Conservation (phyloP, 352 stramenopile species). For the Aphanomyces euteiches region DNA sequence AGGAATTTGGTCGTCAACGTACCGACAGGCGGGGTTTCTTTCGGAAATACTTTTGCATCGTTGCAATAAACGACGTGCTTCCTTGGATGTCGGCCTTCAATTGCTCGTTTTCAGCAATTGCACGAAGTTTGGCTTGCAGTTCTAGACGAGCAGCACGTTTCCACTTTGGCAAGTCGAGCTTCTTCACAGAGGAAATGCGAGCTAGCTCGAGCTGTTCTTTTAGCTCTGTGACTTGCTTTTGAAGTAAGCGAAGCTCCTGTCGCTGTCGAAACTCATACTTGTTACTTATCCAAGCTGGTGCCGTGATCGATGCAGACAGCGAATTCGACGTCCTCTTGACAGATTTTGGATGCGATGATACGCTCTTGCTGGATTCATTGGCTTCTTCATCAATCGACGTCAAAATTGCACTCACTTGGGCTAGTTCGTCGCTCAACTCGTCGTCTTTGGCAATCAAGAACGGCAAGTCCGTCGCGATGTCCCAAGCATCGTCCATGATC, state of each 20-base stretch:
- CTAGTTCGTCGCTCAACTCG: too few species aligned
- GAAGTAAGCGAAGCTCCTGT: constrained; percentile 19
- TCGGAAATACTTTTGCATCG: constrained; percentile 10
- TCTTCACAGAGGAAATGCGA: background rate
- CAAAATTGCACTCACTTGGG: too few species aligned
- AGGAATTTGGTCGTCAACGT: background rate
- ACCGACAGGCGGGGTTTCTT: constrained; percentile 16
- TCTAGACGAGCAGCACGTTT: background rate
- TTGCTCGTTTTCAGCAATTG: constrained; percentile 9
- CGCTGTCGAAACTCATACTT: constrained; percentile 20
- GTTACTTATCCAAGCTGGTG: background rate
- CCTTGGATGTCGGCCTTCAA: background rate
- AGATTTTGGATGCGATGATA: too few species aligned
- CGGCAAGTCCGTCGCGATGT: too few species aligned
- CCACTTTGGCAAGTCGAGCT: constrained; percentile 1
- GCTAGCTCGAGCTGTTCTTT: background rate
- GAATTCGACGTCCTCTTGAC: too few species aligned
- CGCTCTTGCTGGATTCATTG: too few species aligned
- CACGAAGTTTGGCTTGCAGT: constrained; percentile 9
- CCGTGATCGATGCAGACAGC: background rate
- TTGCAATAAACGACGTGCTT: constrained; percentile 6
- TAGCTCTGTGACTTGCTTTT: constrained; percentile 1
- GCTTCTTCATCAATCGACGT: too few species aligned
- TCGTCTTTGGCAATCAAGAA: too few species aligned
- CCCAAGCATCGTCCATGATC: too few species aligned